Conservation (phyloP, 2,329 filamentous ascomycete genomes). For the Podosphaera xanthii region DNA sequence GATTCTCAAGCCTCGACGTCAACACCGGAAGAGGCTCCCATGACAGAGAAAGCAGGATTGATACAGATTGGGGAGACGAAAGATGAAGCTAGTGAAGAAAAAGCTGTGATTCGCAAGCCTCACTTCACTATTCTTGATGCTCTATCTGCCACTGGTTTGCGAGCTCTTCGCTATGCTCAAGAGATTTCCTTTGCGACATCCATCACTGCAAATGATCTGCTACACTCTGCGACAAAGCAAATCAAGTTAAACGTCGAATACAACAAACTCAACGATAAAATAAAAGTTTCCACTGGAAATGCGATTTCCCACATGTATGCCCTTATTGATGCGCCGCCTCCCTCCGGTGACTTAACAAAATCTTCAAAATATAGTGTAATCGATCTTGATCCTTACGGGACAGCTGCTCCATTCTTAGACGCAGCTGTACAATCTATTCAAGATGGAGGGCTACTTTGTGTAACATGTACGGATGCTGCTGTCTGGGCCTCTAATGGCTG, state of each 20-base stretch:
- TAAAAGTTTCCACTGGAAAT: constrained; percentile 56
- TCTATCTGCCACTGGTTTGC: constrained; percentile 76
- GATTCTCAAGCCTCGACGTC: not conserved
- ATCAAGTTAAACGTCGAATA: constrained; percentile 71
- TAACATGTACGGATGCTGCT: constrained; percentile 89
- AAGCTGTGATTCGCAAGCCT: not conserved
- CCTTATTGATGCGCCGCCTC: constrained; percentile 26
- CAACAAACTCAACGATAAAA: constrained; percentile 50
- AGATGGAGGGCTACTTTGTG: constrained; percentile 68
- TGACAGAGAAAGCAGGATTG: not conserved
- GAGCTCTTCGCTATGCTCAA: constrained; percentile 74
- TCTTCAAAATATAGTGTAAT: constrained; percentile 63
- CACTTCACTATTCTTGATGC: constrained; percentile 77
- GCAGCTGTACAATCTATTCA: constrained; percentile 66
- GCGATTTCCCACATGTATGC: constrained; percentile 83
- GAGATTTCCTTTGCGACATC: constrained; percentile 70
- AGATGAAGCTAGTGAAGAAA: not conserved
- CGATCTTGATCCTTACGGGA: constrained; percentile 89
- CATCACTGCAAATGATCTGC: constrained; percentile 78
- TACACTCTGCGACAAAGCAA: constrained; percentile 48
- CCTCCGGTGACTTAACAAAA: constrained; percentile 15
- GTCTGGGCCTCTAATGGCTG: constrained; percentile 91
- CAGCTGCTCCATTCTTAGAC: constrained; percentile 79
- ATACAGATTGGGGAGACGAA: not conserved
- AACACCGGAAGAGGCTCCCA: not conserved